Evolutionary conservation across 1,139 yeast genomes (phyloP), one percentile per base, ranked within the genome.

Genomic region (Nadsonia starkeyi-henricii): DNA sequence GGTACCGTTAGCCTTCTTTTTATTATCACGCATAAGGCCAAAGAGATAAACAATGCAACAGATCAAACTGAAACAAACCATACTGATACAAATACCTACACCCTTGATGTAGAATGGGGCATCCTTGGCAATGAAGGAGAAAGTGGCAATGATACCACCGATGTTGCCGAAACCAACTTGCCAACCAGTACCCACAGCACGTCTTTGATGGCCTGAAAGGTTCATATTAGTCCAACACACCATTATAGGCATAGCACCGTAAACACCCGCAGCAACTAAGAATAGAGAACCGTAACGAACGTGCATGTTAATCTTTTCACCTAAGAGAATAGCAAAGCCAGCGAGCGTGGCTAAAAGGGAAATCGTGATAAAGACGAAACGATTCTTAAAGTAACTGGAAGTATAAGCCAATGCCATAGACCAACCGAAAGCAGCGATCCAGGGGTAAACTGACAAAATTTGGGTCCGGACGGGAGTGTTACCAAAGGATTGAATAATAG

Each of bases 111-210:
- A 81, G 33, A 63, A 67, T 19, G 86, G 86, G 36, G 83, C 74
- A 54, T 79, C 85, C 45, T 64, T 62, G 39, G 72, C 58, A 47
- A 78, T 68, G 67, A 77, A 81, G 26, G 79, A 67, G 58, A 72
- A 81, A 1, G 88, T 77, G 15, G 89, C 70, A 53, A 83, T 75
- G 59, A 83, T 83, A 58, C 91, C 93, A 53, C 93, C 93, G 59
- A 81, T 79, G 64, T 84, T 83, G 54, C 91, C 93, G 61, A 82
- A 81, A 1, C 91, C 93, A 55, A 84, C 75, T 58, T 80, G 84
- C 73, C 80, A 79, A 1, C 85, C 86, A 18, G 86, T 77, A 48
- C 85, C 85, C 20, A 81, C 81, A 36, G 83, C 71, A 56, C 81
- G 79, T 62, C 89, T 71, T 50, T 77, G 67, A 60, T 82, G 89